Evolutionary conservation across 2,329 filamentous ascomycete species (phyloP).

Genomic region (Stemphylium beticola): DNA sequence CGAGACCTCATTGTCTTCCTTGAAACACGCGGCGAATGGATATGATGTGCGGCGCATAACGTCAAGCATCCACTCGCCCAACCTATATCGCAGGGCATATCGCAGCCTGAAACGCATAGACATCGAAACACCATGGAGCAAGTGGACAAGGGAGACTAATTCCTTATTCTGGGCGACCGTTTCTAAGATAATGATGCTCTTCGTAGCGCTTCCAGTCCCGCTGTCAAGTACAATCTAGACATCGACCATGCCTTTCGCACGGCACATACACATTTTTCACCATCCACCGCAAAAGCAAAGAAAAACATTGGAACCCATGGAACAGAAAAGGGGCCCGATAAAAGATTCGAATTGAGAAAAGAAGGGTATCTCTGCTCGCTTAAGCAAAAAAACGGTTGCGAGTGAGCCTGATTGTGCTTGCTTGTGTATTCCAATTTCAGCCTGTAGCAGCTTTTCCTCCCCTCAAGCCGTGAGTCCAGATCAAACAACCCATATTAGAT

Average conservation of each 20-base stretch:
- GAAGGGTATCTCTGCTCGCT: conserved; percentile 48
- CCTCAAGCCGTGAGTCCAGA: conserved; percentile 26
- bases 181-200: conserved; percentile 46
- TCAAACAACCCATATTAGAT: conserved; percentile 42
- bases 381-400: conserved; percentile 44
- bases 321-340: conserved; percentile 2
- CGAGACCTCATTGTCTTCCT: conserved; percentile 22
- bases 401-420: conserved; percentile 43
- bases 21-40: conserved; percentile 35
- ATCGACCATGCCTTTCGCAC: conserved; percentile 24
- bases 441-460: conserved; percentile 37
- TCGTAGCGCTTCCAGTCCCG: conserved; percentile 40
- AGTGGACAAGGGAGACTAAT: conserved; percentile 28
- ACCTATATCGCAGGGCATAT: conserved; percentile 12
- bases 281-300: conserved; percentile 28
- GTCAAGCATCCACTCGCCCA: conserved; percentile 34
- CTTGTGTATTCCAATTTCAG: conserved; percentile 45
- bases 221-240: conserved; percentile 38
- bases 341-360: conserved; percentile 28
- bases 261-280: conserved; percentile 17
- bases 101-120: conserved; percentile 37
- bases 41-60: conserved; percentile 25
- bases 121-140: conserved; percentile 11
- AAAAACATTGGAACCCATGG: background rate
- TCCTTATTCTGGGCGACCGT: conserved; percentile 35